Evolutionary conservation across 805 yeast genomes (phyloP).

Genomic region (Maudiozyma barnettii): DNA sequence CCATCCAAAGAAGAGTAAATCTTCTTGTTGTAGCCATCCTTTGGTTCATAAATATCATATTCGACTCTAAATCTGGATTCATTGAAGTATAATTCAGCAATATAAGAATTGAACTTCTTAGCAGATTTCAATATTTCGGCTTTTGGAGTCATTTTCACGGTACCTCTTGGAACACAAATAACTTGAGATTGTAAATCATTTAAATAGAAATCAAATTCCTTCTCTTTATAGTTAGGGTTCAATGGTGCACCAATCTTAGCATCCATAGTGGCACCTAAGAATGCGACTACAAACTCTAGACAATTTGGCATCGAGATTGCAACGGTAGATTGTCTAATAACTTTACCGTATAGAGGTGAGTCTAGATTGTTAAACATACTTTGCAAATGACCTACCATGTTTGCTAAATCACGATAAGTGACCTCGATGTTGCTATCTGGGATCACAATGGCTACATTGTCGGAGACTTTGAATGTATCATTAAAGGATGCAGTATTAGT

Average conservation of each 20-base stretch:
- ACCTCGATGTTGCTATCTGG: slow-evolving; percentile 40
- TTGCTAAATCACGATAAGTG: slow-evolving; percentile 36
- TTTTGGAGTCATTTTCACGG: slow-evolving; percentile 24
- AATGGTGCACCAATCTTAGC: slow-evolving; percentile 59
- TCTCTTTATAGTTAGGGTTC: slow-evolving; percentile 51
- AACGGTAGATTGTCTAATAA: slow-evolving; percentile 36
- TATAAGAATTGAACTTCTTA: slow-evolving; percentile 34
- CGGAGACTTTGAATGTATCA: slow-evolving; percentile 30
- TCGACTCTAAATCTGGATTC: slow-evolving; percentile 34
- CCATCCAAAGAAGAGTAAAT: slow-evolving; percentile 20
- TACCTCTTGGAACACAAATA: slow-evolving; percentile 48
- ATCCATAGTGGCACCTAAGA: slow-evolving; percentile 47
- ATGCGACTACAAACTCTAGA: slow-evolving; percentile 47
- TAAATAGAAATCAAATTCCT: slow-evolving; percentile 56
- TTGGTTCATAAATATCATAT: slow-evolving; percentile 27
- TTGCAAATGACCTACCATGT: slow-evolving; percentile 41
- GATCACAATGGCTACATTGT: slow-evolving; percentile 35
- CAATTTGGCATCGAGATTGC: slow-evolving; percentile 56
- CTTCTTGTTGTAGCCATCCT: slow-evolving; percentile 18
- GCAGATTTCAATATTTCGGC: slow-evolving; percentile 45
- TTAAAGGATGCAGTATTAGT: slow-evolving; percentile 31
- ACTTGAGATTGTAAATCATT: slow-evolving; percentile 50
- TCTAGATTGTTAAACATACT: slow-evolving; percentile 34
- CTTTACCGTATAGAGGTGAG: slow-evolving; percentile 34
- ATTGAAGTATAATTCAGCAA: slow-evolving; percentile 47